A percentile compares a stretch with the other conserved stretches of the same genome.
These are phyloP conservation scores for Hemileccinum rubropunctum DNA, from an alignment of 768 basidiomycete species.

Conservation along the genomic window DNA sequence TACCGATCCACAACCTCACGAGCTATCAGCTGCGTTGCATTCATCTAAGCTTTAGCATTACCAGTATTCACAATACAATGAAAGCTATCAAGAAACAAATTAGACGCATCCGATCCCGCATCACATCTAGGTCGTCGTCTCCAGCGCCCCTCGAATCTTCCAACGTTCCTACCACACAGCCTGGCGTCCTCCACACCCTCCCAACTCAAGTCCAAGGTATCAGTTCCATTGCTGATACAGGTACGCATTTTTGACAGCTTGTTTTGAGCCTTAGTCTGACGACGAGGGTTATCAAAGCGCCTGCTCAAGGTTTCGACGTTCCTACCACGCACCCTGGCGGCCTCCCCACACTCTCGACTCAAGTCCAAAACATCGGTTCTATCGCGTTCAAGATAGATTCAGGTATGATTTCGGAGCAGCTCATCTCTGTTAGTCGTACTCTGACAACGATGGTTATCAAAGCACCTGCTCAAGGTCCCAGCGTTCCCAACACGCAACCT, in stretches of 20 bases:
- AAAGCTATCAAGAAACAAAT: not conserved
- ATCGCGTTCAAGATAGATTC: no score
- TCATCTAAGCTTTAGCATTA: not conserved
- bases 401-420: not conserved
- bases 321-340: not conserved
- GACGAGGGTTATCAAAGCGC: no score
- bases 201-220: not conserved
- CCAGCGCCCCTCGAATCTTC: not conserved
- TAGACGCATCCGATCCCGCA: not conserved
- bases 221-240: not conserved
- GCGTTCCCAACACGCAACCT: not conserved
- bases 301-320: no score
- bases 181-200: not conserved
- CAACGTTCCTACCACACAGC: not conserved
- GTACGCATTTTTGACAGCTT: no score
- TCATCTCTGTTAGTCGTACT: no score
- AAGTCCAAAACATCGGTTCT: not conserved
- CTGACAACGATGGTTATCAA: no score
- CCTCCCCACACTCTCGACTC: not conserved
- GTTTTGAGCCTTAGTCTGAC: no score
- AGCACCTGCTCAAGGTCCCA: no score
- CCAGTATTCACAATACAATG: not conserved
- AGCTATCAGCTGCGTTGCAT: no score
- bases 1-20: no score
- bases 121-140: not conserved